Percentiles rank a stretch among this genome's conserved stretches.
These are phyloP conservation scores for Ogataea sp. DNA, from an alignment of 805 yeast genomes.

Conservation along the genomic window DNA sequence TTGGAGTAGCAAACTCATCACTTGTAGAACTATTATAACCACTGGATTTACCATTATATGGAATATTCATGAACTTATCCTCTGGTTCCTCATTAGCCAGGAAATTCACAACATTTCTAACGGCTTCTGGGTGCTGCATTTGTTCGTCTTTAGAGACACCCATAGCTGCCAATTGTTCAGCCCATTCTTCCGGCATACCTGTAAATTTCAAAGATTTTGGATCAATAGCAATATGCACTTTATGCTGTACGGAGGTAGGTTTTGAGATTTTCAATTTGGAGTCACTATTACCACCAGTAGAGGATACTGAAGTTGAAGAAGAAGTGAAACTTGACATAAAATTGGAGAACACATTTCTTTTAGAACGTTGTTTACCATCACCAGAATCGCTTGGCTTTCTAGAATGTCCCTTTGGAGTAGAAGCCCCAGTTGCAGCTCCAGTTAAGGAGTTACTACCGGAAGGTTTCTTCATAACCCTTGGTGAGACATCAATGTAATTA, in stretches of 20 bases:
- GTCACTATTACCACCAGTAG: not conserved
- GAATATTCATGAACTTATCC: constrained; percentile 22
- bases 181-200: constrained; percentile 94
- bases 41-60: constrained; percentile 8
- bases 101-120: constrained; percentile 29
- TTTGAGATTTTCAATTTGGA: constrained; percentile 51
- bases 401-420: not conserved
- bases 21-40: constrained; percentile 10
- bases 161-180: constrained; percentile 67
- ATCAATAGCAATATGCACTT: constrained; percentile 91
- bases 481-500: not conserved
- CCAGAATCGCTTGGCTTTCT: constrained; percentile 7
- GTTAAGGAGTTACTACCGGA: no score
- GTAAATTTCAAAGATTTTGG: constrained; percentile 77
- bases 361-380: constrained; percentile 44
- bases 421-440: no score
- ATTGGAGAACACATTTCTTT: constrained; percentile 52
- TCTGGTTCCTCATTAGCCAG: constrained; percentile 10
- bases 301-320: constrained; percentile 1
- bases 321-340: constrained; percentile 20
- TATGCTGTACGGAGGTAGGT: constrained; percentile 85
- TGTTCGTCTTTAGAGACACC: constrained; percentile 88
- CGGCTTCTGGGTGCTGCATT: constrained; percentile 88
- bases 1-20: constrained; percentile 13
- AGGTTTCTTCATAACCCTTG: not conserved